These are phyloP conservation scores for Cystofilobasidium bisporidii DNA, from an alignment of 768 basidiomycete species.

Conservation along the genomic window DNA sequence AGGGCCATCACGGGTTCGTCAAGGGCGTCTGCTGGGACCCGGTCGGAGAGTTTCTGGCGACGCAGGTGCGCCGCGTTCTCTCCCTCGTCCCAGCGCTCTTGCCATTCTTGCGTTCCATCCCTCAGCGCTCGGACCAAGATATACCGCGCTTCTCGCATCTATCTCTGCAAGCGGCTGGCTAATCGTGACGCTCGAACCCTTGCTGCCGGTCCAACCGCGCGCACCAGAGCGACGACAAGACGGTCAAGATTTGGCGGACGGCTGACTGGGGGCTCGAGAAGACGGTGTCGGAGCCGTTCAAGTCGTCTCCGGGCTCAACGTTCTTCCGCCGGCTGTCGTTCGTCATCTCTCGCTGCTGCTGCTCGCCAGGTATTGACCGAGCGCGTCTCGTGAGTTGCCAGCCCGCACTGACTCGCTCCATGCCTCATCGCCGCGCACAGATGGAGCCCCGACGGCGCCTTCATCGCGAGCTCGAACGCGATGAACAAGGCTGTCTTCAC, in stretches of 20 bases:
- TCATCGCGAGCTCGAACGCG: slow-evolving; percentile 93
- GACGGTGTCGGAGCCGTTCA: slow-evolving; percentile 80
- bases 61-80: slow-evolving; percentile 41
- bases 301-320: slow-evolving; percentile 85
- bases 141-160: no score
- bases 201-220: no score
- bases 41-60: slow-evolving; percentile 94
- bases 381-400: no score
- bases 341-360: neutral
- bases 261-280: slow-evolving; percentile 80
- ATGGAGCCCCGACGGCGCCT: slow-evolving; percentile 99
- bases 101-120: no score
- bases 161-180: neutral
- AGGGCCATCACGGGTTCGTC: slow-evolving; percentile 88
- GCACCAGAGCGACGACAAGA: slow-evolving; percentile 92
- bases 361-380: no score
- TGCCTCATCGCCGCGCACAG: slow-evolving; percentile 43
- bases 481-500: slow-evolving; percentile 97
- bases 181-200: no score
- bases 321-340: slow-evolving; percentile 86
- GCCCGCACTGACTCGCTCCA: neutral
- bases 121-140: no score
- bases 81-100: neutral
- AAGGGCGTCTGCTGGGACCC: slow-evolving; percentile 99
- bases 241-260: slow-evolving; percentile 94